Evolutionary conservation across 1,284 basidiomycete genomes (phyloP).

Genomic region (Coriolopsis trogii): DNA sequence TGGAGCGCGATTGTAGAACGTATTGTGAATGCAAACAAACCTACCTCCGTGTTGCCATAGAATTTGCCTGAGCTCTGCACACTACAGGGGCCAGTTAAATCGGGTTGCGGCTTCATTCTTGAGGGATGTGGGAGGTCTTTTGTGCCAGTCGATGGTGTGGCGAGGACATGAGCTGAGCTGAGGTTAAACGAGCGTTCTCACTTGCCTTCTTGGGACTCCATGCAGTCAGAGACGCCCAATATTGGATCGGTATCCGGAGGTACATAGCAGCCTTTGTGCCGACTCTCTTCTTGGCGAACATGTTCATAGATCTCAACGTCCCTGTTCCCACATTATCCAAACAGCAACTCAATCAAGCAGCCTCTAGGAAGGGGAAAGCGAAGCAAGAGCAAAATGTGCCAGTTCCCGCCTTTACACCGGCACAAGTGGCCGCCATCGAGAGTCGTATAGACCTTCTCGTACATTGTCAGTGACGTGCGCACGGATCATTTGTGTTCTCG

Average conservation of each 20-base stretch:
- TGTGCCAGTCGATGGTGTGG: background rate
- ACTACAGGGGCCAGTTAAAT: too few species aligned
- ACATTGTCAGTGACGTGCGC: conserved; percentile 40
- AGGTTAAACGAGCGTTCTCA: background rate
- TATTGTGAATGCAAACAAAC: too few species aligned
- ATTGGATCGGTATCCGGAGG: too few species aligned
- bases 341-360: conserved; percentile 18
- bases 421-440: conserved; percentile 44
- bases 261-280: too few species aligned
- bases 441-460: conserved; percentile 46
- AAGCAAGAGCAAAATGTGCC: conserved; percentile 36
- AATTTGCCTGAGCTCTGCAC: too few species aligned
- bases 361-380: conserved; percentile 43
- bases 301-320: conserved; percentile 49
- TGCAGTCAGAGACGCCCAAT: background rate
- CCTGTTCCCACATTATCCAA: conserved; percentile 35
- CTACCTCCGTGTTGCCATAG: too few species aligned
- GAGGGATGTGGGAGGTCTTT: background rate
- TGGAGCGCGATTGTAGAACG: too few species aligned
- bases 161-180: background rate
- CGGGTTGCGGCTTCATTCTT: too few species aligned
- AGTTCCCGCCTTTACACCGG: conserved; percentile 35
- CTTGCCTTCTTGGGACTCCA: background rate
- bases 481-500: background rate
- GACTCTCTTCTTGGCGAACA: conserved; percentile 14